phyloP scores from a whole-genome alignment of 306 rosid genomes.

The Sphenostylis stenocarpa region DNA sequence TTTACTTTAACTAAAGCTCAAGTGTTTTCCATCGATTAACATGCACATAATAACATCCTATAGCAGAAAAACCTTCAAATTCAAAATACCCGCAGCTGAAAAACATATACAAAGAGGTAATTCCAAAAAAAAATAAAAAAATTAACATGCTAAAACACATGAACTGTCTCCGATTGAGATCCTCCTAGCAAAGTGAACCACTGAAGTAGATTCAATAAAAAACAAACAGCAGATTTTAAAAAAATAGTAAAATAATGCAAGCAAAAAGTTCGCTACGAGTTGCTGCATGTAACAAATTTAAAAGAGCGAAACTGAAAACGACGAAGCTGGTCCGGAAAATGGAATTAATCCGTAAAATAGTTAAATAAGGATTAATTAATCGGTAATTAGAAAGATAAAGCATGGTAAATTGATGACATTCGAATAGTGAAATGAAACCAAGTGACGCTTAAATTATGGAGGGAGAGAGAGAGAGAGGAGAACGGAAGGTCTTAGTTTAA shows the following conservation, averaged over 20 bases:
- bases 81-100: neutral
- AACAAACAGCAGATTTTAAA: neutral
- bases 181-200: neutral
- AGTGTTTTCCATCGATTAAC: conserved; percentile 3
- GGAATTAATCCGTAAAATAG: neutral
- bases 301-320: conserved; percentile 15
- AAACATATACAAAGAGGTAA: conserved; percentile 15
- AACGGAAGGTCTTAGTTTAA: conserved; percentile 22
- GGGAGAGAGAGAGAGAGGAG: neutral
- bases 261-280: neutral
- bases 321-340: conserved; percentile 26
- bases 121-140: neutral
- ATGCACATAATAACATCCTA: neutral
- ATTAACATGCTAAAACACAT: neutral
- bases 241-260: neutral
- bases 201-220: neutral
- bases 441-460: conserved; percentile 23
- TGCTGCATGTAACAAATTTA: conserved; percentile 15
- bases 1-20: neutral
- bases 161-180: conserved; percentile 27
- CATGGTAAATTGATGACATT: conserved; percentile 8
- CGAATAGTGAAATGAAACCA: conserved; percentile 5
- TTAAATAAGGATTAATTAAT: neutral
- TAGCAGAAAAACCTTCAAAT: neutral
- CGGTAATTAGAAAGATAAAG: neutral